Base-by-base conservation (phyloP, 768 basidiomycete species). In the Dendrothele bispora region DNA sequence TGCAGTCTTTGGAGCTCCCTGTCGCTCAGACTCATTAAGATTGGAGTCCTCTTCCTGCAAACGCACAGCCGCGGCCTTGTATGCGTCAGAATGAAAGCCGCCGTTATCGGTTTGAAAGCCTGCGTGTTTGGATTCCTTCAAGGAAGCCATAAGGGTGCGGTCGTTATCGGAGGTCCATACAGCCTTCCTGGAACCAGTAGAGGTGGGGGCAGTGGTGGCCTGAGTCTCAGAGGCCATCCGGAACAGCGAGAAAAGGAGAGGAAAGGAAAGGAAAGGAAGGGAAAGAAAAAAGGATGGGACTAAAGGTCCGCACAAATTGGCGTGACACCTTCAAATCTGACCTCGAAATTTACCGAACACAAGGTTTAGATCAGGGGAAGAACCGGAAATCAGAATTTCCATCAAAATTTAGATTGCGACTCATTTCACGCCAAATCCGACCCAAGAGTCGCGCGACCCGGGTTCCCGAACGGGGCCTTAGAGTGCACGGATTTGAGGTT, bases 391-490 rank as follows among this genome's bases (percentile, higher is more conserved):
- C n/a, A n/a, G n/a, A n/a, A n/a, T n/a, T n/a, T n/a, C n/a, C n/a
- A n/a, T n/a, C n/a, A n/a, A n/a, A n/a, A n/a, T n/a, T n/a, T 5
- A 39, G 15, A 14, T 5, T n/a, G 6, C 21, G 26, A 39, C 39
- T 22, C n/a, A 21, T 10, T 25, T 39, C n/a, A 12, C 20, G 21
- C 39, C 39, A 39, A 39, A 39, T 22, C 12, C 7, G 21, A 5
- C 21, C 39, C 7, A 10, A 5, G n/a, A 4, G 5, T 15, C 5
- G 5, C 20, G 14, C 20, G 4, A 39, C 39, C 20, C 20, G n/a
- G 39, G 39, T 39, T 39, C 39, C 39, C 39, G n/a, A 39, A 39
- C 39, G 15, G 39, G 39, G 39, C 39, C 39, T 39, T n/a, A 39
- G n/a, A n/a, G n/a, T n/a, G n/a, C n/a, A n/a, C n/a, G n/a, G n/a